phyloP scores from a whole-genome alignment of 352 stramenopile genomes.

The Sclerospora graminicola region DNA sequence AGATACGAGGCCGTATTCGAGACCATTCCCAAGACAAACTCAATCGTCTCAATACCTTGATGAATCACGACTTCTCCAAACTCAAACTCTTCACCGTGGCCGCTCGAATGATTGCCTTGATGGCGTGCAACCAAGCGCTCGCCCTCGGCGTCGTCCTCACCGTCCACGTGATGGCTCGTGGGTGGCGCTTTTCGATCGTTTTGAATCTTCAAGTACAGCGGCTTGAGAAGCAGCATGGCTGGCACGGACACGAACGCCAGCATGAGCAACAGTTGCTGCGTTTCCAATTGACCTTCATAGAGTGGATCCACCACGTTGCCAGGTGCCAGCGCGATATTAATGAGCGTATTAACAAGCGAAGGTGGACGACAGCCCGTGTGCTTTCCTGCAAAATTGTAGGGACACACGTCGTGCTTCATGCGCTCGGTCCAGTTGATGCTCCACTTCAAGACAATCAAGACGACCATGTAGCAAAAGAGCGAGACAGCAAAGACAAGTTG shows the following conservation, averaged over 20 bases:
- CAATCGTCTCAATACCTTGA: constrained; percentile 99
- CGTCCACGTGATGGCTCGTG: constrained; percentile 63
- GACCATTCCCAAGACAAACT: constrained; percentile 99
- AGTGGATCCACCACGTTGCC: constrained; percentile 92
- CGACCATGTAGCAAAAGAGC: constrained; percentile 99
- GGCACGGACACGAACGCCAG: constrained; percentile 93
- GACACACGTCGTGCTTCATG: constrained; percentile 88
- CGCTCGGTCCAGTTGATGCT: constrained; percentile 95
- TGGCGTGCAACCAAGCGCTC: constrained; percentile 34
- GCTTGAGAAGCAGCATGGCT: constrained; percentile 94
- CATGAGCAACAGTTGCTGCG: constrained; percentile 87
- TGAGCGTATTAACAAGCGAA: constrained; percentile 97
- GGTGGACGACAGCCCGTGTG: constrained; percentile 93
- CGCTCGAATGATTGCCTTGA: constrained; percentile 27
- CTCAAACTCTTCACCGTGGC: constrained; percentile 79
- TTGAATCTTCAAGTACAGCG: constrained; percentile 84
- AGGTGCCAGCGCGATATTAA: constrained; percentile 96
- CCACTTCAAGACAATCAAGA: constrained; percentile 99
- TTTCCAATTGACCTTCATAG: constrained; percentile 89
- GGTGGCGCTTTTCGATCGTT: constrained; percentile 43
- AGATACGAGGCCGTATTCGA: constrained; percentile 99
- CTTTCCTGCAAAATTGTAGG: constrained; percentile 90
- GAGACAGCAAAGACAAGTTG: constrained; percentile 93
- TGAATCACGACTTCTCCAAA: constrained; percentile 98
- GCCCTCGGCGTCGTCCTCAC: constrained; percentile 64